Evolutionary conservation across 106 monocot genomes (phyloP), one percentile per base, ranked within the genome.

Genomic region (Dactylorhiza incarnata): DNA sequence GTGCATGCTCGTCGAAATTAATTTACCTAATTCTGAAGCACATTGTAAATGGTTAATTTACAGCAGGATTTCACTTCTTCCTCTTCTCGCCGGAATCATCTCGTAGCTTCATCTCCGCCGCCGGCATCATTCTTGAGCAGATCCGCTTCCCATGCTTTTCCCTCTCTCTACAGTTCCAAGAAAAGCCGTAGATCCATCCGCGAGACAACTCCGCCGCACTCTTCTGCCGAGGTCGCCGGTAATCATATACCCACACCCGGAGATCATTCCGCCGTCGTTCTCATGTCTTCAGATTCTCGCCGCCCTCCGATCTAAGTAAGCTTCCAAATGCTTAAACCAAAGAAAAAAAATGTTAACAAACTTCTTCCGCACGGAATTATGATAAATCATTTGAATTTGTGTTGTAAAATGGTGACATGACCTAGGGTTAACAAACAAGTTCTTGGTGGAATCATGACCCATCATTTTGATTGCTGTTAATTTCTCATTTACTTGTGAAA

Each of bases 241-340:
- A 69, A n/a, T 45, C 45, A 69, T 17, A 69, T 15, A 7, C 13
- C 65, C 13, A 3, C 29, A 29, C 65, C 13, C 29, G 29, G 3
- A 26, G 17, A 20, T 65, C 26, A 26, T 37, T 63, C 63, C 10
- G 22, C 44, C 44, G 10, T 68, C 45, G 45, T 44, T 68, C 16
- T 68, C 4, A 15, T 22, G 17, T 68, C 68, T 44, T 45, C 68
- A 45, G 45, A 43, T 69, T 69, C 69, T 69, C 69, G 69, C 45
- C 14, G 45, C 45, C 44, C 45, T 44, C 45, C 43, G 45, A 69
- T 46, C 45, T 69, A 69, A 12, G 69, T 69, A 17, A 45, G 17
- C 15, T n/a, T 6, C 6, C 9, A 44, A 69, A 65, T 23, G 24
- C 29, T 65, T 12, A 20, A 29, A 29, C 4, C 65, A 37, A 37